Conservation (phyloP, 2,329 filamentous ascomycete species). For the Aspergillus sp. region DNA sequence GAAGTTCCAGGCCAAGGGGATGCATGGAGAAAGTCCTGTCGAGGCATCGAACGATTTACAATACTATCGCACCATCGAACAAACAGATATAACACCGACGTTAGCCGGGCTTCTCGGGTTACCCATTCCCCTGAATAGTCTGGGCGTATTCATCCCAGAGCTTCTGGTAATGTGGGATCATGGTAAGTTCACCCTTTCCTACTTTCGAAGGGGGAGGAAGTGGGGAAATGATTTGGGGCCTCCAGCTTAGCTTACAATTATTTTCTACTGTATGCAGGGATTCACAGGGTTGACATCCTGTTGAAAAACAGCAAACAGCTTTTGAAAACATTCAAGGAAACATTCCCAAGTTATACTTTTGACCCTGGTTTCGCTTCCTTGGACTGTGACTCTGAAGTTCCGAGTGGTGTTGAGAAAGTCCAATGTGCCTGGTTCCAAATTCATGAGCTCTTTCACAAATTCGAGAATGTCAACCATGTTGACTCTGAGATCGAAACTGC, state of each 20-base stretch:
- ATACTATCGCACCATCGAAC: constrained; percentile 81
- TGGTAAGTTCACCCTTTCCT: constrained; percentile 39
- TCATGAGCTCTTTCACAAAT: constrained; percentile 14
- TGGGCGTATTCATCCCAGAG: constrained; percentile 78
- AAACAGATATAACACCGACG: constrained; percentile 90
- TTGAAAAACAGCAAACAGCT: constrained; percentile 78
- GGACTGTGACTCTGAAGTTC: constrained; percentile 16
- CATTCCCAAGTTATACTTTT: constrained; percentile 58
- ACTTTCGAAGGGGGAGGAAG: not conserved
- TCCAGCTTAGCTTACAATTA: not conserved
- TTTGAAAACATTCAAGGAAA: constrained; percentile 67
- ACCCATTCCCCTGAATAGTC: constrained; percentile 81
- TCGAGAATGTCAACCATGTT: constrained; percentile 3
- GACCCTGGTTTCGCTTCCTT: constrained; percentile 17
- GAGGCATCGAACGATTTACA: constrained; percentile 65
- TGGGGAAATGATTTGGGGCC: not conserved
- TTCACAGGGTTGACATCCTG: constrained; percentile 63
- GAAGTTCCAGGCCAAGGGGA: constrained; percentile 60
- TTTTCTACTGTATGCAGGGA: constrained; percentile 17
- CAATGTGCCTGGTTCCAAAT: constrained; percentile 64
- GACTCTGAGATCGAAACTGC: constrained; percentile 19
- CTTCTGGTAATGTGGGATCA: constrained; percentile 73
- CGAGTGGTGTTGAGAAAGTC: constrained; percentile 49
- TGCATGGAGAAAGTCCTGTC: constrained; percentile 48
- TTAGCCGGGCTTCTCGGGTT: constrained; percentile 82